phyloP scores from a whole-genome alignment of 2,329 filamentous ascomycete species.

The Fusarium equiseti region DNA sequence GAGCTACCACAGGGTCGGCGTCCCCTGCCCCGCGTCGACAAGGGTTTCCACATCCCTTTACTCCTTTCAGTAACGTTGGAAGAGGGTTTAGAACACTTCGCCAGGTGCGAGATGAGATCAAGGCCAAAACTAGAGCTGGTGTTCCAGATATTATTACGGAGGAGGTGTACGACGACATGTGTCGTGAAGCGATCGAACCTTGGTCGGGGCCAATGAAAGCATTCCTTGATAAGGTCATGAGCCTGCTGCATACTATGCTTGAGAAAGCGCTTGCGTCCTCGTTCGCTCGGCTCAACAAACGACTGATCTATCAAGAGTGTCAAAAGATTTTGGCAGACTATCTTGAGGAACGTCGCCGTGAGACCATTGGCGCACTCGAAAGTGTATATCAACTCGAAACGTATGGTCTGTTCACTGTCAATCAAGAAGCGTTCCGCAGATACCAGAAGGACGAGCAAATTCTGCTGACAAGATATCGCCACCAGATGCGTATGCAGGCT shows the following conservation, averaged over 20 bases:
- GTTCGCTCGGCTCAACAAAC: constrained; percentile 60
- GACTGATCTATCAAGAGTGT: constrained; percentile 64
- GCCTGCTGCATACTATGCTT: constrained; percentile 61
- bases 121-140: constrained; percentile 66
- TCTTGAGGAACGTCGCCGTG: constrained; percentile 55
- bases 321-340: constrained; percentile 58
- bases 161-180: constrained; percentile 70
- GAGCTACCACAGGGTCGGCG: constrained; percentile 37
- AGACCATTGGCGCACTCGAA: constrained; percentile 54
- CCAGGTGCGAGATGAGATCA: constrained; percentile 67
- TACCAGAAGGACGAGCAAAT: constrained; percentile 61
- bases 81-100: constrained; percentile 60
- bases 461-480: constrained; percentile 61
- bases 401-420: constrained; percentile 69
- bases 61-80: constrained; percentile 54
- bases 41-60: constrained; percentile 54
- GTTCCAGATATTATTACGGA: constrained; percentile 70
- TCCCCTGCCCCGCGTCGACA: constrained; percentile 26
- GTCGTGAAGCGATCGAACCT: constrained; percentile 65
- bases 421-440: constrained; percentile 60
- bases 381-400: constrained; percentile 66
- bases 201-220: constrained; percentile 67
- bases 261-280: constrained; percentile 60
- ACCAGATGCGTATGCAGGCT: constrained; percentile 62
- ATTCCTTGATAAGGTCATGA: constrained; percentile 62